Evolutionary conservation across 169 alveolate genomes (phyloP).

Genomic region (Besnoitia besnoiti): DNA sequence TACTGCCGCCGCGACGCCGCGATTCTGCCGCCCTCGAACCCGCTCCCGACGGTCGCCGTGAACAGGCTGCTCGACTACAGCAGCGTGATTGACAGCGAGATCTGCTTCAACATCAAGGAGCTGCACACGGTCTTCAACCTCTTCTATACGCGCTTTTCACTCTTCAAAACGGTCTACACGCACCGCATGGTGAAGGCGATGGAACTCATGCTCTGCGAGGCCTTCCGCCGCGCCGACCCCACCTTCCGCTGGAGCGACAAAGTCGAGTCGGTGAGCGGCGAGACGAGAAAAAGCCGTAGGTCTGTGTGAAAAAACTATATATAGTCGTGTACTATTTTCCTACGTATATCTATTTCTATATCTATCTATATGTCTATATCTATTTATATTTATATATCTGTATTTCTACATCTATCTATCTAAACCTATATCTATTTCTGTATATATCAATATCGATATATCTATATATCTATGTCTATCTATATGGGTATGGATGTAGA

Average conservation of each 20-base stretch:
- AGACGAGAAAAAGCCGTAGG: too few species aligned
- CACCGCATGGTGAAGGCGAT: constrained; percentile 74
- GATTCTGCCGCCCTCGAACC: constrained; percentile 75
- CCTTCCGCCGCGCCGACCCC: constrained; percentile 36
- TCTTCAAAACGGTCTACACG: constrained; percentile 80
- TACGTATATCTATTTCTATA: neutral
- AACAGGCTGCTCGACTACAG: constrained; percentile 72
- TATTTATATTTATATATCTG: neutral
- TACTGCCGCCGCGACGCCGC: constrained; percentile 89
- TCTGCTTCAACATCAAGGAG: constrained; percentile 76
- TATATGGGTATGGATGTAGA: neutral
- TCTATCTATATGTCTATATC: neutral
- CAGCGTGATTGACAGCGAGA: constrained; percentile 74
- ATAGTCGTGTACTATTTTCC: neutral
- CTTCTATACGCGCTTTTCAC: constrained; percentile 79
- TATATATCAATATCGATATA: neutral
- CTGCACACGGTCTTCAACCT: constrained; percentile 79
- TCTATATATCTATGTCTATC: neutral
- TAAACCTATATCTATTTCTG: neutral
- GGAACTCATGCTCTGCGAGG: constrained; percentile 48
- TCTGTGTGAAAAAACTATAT: too few species aligned
- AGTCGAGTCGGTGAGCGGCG: neutral
- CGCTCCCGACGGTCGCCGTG: constrained; percentile 66
- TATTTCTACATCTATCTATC: neutral
- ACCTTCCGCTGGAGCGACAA: constrained; percentile 17